Percentiles rank a stretch among this genome's conserved stretches.
Conservation (phyloP, 257 asterid species). For the Solanum microdontum region DNA sequence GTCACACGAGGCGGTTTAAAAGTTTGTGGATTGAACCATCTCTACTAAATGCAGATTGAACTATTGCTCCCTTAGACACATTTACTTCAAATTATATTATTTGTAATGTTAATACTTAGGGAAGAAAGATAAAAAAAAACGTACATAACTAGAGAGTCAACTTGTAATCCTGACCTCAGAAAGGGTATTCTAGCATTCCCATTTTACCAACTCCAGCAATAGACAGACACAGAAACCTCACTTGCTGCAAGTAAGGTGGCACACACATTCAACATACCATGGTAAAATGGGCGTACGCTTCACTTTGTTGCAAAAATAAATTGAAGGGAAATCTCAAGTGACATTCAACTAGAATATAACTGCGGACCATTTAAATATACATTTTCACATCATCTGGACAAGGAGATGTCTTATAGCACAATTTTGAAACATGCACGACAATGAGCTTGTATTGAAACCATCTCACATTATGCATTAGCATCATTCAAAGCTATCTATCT, state of each 20-base stretch:
- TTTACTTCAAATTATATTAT: neutral
- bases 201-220: neutral
- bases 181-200: neutral
- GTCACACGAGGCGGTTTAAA: neutral
- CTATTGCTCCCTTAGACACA: neutral
- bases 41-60: neutral
- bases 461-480: neutral
- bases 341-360: neutral
- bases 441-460: neutral
- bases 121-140: neutral
- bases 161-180: neutral
- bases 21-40: neutral
- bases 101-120: neutral
- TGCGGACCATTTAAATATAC: neutral
- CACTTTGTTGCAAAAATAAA: neutral
- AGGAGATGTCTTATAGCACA: neutral
- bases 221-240: neutral
- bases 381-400: neutral
- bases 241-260: neutral
- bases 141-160: neutral
- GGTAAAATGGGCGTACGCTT: neutral
- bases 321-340: neutral
- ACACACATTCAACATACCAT: neutral
- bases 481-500: constrained; percentile 1
- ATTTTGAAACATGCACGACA: neutral